Percentiles rank a stretch among this genome's conserved stretches.
Evolutionary conservation across 257 asterid genomes (phyloP).

Genomic region (Prunella vulgaris): DNA sequence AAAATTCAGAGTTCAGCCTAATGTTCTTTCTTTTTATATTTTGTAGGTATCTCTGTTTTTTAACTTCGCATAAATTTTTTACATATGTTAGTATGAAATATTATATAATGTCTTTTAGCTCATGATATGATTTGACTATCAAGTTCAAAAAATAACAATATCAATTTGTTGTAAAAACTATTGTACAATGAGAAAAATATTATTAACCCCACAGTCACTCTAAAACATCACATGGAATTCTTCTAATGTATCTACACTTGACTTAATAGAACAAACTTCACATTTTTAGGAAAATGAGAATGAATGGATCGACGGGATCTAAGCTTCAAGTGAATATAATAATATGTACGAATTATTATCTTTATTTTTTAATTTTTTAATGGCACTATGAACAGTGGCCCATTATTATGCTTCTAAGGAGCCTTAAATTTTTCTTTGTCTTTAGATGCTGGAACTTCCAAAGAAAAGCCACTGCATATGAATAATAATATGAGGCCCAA

Average conservation of each 20-base stretch:
- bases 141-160: background rate
- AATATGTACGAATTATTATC: background rate
- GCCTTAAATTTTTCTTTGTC: conserved; percentile 1
- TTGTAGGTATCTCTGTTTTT: no score
- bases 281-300: background rate
- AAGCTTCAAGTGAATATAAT: background rate
- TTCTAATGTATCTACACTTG: conserved; percentile 8
- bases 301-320: background rate
- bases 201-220: background rate
- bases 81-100: no score
- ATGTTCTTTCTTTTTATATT: no score
- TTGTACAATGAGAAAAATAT: background rate
- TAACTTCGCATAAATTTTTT: no score
- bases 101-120: background rate
- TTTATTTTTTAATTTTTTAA: background rate
- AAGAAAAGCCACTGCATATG: background rate
- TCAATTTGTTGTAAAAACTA: background rate
- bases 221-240: background rate
- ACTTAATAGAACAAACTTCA: background rate
- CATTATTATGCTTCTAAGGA: background rate
- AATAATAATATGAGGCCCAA: conserved; percentile 1
- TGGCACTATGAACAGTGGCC: background rate
- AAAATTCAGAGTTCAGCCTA: no score
- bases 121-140: conserved; percentile 2
- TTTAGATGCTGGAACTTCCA: background rate